Evolutionary conservation across 768 basidiomycete genomes (phyloP).

Genomic region (Lactarius akahatsu): DNA sequence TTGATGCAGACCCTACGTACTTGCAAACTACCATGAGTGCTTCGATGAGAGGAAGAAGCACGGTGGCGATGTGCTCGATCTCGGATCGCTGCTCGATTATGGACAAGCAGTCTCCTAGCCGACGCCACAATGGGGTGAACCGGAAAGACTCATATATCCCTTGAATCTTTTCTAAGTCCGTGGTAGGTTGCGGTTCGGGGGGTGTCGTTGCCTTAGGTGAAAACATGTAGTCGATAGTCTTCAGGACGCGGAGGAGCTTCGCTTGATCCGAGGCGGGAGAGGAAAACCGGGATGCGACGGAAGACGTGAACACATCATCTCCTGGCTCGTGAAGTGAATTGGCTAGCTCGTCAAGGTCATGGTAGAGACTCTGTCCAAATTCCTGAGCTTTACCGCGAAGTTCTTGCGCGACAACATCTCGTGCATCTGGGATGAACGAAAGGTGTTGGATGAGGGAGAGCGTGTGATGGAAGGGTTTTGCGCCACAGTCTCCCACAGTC

Average conservation of each 20-base stretch:
- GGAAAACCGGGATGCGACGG: slow-evolving; percentile 87
- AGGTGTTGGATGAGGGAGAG: slow-evolving; percentile 90
- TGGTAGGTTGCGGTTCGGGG: slow-evolving; percentile 40
- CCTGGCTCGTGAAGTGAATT: slow-evolving; percentile 56
- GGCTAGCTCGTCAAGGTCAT: slow-evolving; percentile 77
- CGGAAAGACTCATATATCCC: slow-evolving; percentile 89
- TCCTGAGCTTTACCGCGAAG: slow-evolving; percentile 83
- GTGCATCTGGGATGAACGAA: slow-evolving; percentile 82
- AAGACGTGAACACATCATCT: slow-evolving; percentile 57
- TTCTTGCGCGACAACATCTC: slow-evolving; percentile 87
- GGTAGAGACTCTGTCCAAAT: slow-evolving; percentile 71
- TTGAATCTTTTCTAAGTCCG: slow-evolving; percentile 79
- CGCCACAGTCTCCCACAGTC: slow-evolving; percentile 96
- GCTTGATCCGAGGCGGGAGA: slow-evolving; percentile 93
- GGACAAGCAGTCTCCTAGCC: slow-evolving; percentile 85
- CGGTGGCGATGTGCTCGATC: slow-evolving; percentile 86
- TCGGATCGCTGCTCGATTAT: slow-evolving; percentile 78
- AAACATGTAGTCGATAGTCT: slow-evolving; percentile 98
- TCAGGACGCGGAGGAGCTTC: slow-evolving; percentile 91
- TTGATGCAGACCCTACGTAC: slow-evolving; percentile 72
- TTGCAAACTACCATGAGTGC: slow-evolving; percentile 98
- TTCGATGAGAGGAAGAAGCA: slow-evolving; percentile 92
- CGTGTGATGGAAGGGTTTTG: slow-evolving; percentile 93
- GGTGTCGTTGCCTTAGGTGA: slow-evolving; percentile 52
- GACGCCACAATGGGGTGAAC: slow-evolving; percentile 85